Percentiles rank a stretch among this genome's conserved stretches.
phyloP scores from a whole-genome alignment of 2,329 filamentous ascomycete genomes.

The Phoma sp. region DNA sequence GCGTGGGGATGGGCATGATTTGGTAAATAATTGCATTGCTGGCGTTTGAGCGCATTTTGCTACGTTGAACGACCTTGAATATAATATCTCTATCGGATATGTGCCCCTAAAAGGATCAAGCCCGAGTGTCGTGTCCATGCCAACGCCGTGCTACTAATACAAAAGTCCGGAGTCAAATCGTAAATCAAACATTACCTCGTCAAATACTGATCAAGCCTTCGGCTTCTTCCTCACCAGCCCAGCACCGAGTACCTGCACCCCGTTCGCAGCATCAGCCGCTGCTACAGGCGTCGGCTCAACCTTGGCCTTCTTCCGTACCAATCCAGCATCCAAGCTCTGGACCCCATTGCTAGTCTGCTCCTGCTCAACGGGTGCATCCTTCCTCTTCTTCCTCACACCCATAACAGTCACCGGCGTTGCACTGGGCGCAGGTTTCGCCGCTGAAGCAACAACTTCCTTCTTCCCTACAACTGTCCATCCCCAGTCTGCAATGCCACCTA shows the following conservation, averaged over 20 bases:
- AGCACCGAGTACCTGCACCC: conserved; percentile 38
- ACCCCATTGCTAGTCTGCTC: conserved; percentile 7
- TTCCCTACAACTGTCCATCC: conserved; percentile 37
- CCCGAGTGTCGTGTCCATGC: background rate
- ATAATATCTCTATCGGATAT: no score
- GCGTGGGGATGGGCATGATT: conserved; percentile 7
- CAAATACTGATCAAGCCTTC: conserved; percentile 26
- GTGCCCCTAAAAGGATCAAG: no score
- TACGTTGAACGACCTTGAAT: no score
- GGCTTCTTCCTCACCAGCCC: conserved; percentile 47
- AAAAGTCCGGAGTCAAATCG: background rate
- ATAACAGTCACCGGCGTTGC: conserved; percentile 34
- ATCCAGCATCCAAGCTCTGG: conserved; percentile 27
- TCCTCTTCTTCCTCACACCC: conserved; percentile 47
- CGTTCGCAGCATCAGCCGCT: conserved; percentile 20
- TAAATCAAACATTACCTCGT: background rate
- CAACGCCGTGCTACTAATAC: background rate
- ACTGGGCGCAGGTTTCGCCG: conserved; percentile 5
- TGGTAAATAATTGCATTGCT: conserved; percentile 6
- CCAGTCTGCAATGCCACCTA: conserved; percentile 42
- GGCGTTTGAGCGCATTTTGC: no score
- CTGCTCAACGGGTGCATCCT: conserved; percentile 24
- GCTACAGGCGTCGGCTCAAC: conserved; percentile 23
- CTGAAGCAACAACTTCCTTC: conserved; percentile 24
- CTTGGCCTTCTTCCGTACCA: conserved; percentile 46